phyloP scores from a whole-genome alignment of 179 eudicot genomes.

The Beta lomatogona region DNA sequence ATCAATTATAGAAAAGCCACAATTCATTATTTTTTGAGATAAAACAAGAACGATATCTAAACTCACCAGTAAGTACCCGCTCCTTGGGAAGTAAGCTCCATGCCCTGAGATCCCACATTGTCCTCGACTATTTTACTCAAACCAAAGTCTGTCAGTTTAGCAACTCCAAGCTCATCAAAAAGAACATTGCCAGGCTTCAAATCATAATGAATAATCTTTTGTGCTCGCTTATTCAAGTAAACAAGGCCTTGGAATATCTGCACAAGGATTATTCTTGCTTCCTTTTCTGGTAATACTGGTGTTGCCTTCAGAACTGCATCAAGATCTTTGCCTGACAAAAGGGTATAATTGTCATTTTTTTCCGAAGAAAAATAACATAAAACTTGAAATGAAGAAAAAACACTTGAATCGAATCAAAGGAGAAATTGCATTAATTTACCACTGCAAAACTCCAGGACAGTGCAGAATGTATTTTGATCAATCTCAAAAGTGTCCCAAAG shows the following conservation, averaged over 20 bases:
- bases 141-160: conserved; percentile 97
- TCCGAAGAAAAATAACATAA: neutral
- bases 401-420: conserved; percentile 4
- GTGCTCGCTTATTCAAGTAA: conserved; percentile 88
- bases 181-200: conserved; percentile 98
- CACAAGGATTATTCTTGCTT: conserved; percentile 90
- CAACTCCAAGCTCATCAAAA: conserved; percentile 91
- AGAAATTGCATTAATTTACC: conserved; percentile 47
- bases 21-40: neutral
- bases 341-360: neutral
- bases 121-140: conserved; percentile 98
- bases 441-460: conserved; percentile 90
- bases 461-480: conserved; percentile 95
- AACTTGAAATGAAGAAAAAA: neutral
- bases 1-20: neutral
- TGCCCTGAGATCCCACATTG: conserved; percentile 93
- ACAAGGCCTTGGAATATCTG: conserved; percentile 97
- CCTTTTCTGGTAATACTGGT: conserved; percentile 88
- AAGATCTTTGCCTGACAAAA: conserved; percentile 88
- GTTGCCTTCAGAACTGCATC: conserved; percentile 96
- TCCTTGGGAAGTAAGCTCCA: conserved; percentile 99
- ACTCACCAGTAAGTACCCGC: conserved; percentile 99
- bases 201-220: conserved; percentile 94
- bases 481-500: conserved; percentile 99
- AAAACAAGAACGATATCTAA: neutral